phyloP scores from a whole-genome alignment of 345 rosid species.

The Pistacia atlantica region DNA sequence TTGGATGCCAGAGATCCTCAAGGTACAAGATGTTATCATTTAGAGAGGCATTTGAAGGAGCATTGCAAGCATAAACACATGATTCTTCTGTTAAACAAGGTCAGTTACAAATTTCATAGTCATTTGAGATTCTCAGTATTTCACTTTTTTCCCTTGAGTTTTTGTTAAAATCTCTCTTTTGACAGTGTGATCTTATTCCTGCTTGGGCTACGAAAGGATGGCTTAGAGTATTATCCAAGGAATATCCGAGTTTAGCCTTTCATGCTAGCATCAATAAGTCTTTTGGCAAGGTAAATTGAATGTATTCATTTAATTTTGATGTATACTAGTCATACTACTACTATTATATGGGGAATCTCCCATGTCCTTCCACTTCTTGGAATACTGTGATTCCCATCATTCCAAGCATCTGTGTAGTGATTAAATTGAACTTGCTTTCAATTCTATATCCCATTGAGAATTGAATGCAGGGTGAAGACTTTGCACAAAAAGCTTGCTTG shows the following conservation, averaged over 20 bases:
- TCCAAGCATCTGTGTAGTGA: not conserved
- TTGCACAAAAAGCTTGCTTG: no score
- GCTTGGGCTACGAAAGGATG: slow-evolving; percentile 97
- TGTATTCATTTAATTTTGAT: not conserved
- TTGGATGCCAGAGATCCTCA: slow-evolving; percentile 96
- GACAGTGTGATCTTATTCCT: slow-evolving; percentile 92
- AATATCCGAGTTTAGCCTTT: slow-evolving; percentile 93
- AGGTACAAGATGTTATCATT: slow-evolving; percentile 88
- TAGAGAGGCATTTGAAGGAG: slow-evolving; percentile 90
- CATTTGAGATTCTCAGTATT: not conserved
- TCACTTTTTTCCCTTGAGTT: not conserved
- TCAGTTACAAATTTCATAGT: slow-evolving; percentile 22
- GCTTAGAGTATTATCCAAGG: slow-evolving; percentile 86
- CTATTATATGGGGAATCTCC: not conserved
- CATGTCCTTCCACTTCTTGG: not conserved
- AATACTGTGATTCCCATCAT: not conserved
- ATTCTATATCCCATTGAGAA: not conserved
- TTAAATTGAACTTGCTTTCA: not conserved
- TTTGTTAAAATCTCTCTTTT: not conserved
- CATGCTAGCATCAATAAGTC: slow-evolving; percentile 93
- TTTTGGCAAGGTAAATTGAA: slow-evolving; percentile 77
- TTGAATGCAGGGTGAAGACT: not conserved
- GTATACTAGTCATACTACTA: not conserved
- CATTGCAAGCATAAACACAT: slow-evolving; percentile 88
- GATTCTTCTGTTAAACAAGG: slow-evolving; percentile 94